Base-by-base conservation (phyloP, 2,329 filamentous ascomycete species). In the Sarocladium oryzae region DNA sequence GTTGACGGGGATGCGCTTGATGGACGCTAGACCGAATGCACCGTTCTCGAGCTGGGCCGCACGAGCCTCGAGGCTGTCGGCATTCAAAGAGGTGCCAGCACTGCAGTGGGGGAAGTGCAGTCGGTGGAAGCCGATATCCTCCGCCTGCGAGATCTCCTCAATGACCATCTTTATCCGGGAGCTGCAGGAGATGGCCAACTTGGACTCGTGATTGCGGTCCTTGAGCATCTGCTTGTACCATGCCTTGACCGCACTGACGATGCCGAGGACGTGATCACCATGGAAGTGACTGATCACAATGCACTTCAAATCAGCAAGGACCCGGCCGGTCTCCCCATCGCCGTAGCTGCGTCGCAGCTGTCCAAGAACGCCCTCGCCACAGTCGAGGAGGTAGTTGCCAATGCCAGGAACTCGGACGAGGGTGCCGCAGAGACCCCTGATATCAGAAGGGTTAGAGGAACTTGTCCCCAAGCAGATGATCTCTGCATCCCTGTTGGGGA, bases 261-360 rank as follows among this genome's bases (percentile, higher is more conserved):
- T 88, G 24, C 93, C 93, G 18, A 99, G 78, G 63, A 97, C 93
- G 68, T 99, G 93, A 69, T 99, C 93, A 4, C 93, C 93, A 67
- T 99, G 93, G 55, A 95, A 74, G 69, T 99, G 93, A 66, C 89
- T 95, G 68, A 99, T 93, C 82, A 89, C 95, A 56, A 99, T 85
- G 58, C 83, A 81, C 51, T 84, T 85, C 38, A 99, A 74, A 56
- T 95, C 84, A 53, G 74, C 77, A n/a, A 99, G 72, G 11, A 96
- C 76, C n/a, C 84, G 75, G 9, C 30, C 46, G 13, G 11, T 36
- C 56, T 88, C 78, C 4, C 82, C 75, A 0, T 75, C 71, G 5
- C 78, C 76, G 60, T 87, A 92, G 0, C 88, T 75, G 49, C 93
- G 86, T 53, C 81, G 82, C 35, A 99, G 72, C 65, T 96, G 91